Evolutionary conservation across 2,329 filamentous ascomycete species (phyloP), one percentile per base, ranked within the genome.

Genomic region (Hypoxylon sp.): DNA sequence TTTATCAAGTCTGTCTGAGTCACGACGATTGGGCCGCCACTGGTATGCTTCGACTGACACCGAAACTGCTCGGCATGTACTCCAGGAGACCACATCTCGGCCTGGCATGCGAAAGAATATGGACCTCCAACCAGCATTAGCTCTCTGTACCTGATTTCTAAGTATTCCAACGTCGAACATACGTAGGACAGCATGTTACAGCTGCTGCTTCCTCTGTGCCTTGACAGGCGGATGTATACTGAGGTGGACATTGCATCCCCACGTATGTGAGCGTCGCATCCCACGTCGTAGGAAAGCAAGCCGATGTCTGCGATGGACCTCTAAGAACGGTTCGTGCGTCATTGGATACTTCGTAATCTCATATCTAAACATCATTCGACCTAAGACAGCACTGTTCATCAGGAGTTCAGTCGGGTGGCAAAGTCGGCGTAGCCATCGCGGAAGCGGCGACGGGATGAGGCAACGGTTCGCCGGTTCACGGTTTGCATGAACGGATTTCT

Each of bases 111-210:
- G 55, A 65, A 71, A 17, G 37, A 11, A 26, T 67, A 66, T 30
- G 20, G 34, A 3, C 62, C 54, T 10, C 19, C 17, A 17, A 34
- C 15, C 17, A 41, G 19, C 8, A 39, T 8, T 20, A 11, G n/a
- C n/a, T n/a, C n/a, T n/a, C 17, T 37, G 6, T 5, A 6, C 4
- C n/a, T 52, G n/a, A 15, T 37, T 15, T 8, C 26, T n/a, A 13
- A 2, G 30, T 32, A 17, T 22, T 22, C 19, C 51, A 24, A 32
- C 6, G 10, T 30, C 28, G 15, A 41, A 48, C 65, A 15, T 66
- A 69, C 59, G 56, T 62, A 34, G 71, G 71, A 52, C 71, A 73
- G 19, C 71, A 73, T 15, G 70, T 72, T 26, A 72, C 67, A 5
- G 62, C 62, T 8, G 49, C 44, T 6, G 41, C 55, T 3, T 46